Conservation (phyloP, 2,329 filamentous ascomycete species). For the Xylaria sp. region DNA sequence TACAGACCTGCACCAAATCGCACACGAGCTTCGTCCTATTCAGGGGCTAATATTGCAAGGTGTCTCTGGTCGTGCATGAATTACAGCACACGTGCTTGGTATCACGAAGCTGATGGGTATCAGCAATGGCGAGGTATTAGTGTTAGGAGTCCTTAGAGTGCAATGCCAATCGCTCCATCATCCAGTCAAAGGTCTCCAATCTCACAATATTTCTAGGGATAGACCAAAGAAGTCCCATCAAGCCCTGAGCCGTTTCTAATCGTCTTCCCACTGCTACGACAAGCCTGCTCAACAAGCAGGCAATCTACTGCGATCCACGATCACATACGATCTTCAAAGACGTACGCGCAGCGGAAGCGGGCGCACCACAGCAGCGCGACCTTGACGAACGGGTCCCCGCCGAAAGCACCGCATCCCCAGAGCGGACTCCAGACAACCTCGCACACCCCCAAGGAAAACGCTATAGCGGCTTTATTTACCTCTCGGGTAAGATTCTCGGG, state of each 20-base stretch:
- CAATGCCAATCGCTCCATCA: constrained; percentile 4
- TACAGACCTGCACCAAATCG: too few relatives aligned
- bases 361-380: constrained; percentile 25
- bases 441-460: constrained; percentile 24
- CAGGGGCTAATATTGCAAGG: not conserved
- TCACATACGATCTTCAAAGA: constrained; percentile 23
- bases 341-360: constrained; percentile 6
- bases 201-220: constrained; percentile 18
- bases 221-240: constrained; percentile 14
- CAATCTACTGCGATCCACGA: not conserved
- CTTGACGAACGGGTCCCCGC: constrained; percentile 30
- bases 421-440: constrained; percentile 20
- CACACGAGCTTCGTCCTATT: too few relatives aligned
- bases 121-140: not conserved
- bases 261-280: not conserved
- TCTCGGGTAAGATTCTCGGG: constrained; percentile 11
- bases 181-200: constrained; percentile 17
- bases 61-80: not conserved
- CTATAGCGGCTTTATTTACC: constrained; percentile 22
- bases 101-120: too few relatives aligned
- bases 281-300: constrained; percentile 1
- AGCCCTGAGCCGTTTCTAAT: not conserved
- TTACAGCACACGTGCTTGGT: not conserved
- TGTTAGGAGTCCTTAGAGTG: not conserved
- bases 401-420: constrained; percentile 32